Conservation (phyloP, 257 asterid species). For the Leptodermis oblonga region DNA sequence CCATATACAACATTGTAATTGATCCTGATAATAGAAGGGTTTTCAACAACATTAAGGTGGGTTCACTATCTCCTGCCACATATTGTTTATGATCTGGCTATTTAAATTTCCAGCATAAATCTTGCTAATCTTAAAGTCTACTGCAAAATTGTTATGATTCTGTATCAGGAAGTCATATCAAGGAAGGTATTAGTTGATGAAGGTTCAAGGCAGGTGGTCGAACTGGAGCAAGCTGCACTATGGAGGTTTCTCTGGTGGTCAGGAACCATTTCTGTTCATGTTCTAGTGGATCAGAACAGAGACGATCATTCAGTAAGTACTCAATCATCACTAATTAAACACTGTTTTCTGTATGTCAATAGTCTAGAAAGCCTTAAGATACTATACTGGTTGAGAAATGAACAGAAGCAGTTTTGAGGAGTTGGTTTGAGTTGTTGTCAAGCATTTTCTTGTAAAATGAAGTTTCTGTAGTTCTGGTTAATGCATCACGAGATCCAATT, state of each 20-base stretch:
- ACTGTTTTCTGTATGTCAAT: neutral
- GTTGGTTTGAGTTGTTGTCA: no score
- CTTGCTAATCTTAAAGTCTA: neutral
- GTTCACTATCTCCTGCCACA: neutral
- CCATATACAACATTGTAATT: conserved; percentile 67
- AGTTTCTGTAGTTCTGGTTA: no score
- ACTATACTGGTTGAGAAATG: no score
- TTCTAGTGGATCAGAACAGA: conserved; percentile 84
- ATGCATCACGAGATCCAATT: no score
- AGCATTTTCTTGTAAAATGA: no score
- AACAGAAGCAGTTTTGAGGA: no score
- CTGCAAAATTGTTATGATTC: neutral
- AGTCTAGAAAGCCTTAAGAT: no score
- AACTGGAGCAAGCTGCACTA: conserved; percentile 84
- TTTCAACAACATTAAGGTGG: conserved; percentile 88
- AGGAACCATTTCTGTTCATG: conserved; percentile 77
- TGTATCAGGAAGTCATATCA: conserved; percentile 69
- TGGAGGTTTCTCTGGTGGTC: conserved; percentile 97
- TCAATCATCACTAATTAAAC: neutral
- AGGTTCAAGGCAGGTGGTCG: conserved; percentile 89
- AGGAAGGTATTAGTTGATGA: conserved; percentile 77
- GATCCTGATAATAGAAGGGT: conserved; percentile 90
- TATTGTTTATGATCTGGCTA: no score
- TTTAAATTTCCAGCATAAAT: neutral
- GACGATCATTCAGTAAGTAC: conserved; percentile 61